phyloP scores from a whole-genome alignment of 106 monocot genomes.

The Iris macrosiphon region DNA sequence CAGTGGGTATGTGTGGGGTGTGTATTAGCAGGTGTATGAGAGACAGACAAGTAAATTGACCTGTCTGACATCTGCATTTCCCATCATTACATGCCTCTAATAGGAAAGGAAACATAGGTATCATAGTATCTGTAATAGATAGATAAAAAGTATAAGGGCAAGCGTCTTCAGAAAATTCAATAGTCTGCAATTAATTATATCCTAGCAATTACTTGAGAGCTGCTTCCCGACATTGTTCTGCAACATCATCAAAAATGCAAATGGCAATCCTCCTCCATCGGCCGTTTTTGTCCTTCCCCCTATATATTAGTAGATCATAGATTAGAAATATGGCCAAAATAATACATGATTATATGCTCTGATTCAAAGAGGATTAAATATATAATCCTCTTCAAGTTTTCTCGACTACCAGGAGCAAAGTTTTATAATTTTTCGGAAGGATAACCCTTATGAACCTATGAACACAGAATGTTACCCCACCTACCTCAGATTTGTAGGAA shows the following conservation, averaged over 20 bases:
- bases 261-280: slow-evolving; percentile 97
- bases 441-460: too few relatives aligned
- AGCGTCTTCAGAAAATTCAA: not conserved
- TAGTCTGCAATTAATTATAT: too few relatives aligned
- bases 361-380: too few relatives aligned
- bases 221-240: slow-evolving; percentile 87
- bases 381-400: too few relatives aligned
- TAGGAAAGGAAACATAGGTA: slow-evolving; percentile 85
- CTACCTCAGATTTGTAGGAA: too few relatives aligned
- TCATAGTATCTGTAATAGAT: slow-evolving; percentile 67
- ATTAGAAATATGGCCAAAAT: too few relatives aligned
- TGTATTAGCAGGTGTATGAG: too few relatives aligned
- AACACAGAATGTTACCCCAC: too few relatives aligned
- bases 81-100: slow-evolving; percentile 93
- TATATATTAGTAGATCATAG: too few relatives aligned
- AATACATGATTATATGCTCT: too few relatives aligned
- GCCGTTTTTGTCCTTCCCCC: slow-evolving; percentile 90
- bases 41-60: slow-evolving; percentile 7
- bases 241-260: slow-evolving; percentile 97
- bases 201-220: slow-evolving; percentile 88
- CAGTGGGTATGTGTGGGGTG: not conserved
- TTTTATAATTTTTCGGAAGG: too few relatives aligned
- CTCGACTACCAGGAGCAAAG: too few relatives aligned
- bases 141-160: not conserved
- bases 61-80: slow-evolving; percentile 86